These are phyloP conservation scores for Westerdykella ornata DNA, from an alignment of 2,329 filamentous ascomycete species.

Conservation along the genomic window DNA sequence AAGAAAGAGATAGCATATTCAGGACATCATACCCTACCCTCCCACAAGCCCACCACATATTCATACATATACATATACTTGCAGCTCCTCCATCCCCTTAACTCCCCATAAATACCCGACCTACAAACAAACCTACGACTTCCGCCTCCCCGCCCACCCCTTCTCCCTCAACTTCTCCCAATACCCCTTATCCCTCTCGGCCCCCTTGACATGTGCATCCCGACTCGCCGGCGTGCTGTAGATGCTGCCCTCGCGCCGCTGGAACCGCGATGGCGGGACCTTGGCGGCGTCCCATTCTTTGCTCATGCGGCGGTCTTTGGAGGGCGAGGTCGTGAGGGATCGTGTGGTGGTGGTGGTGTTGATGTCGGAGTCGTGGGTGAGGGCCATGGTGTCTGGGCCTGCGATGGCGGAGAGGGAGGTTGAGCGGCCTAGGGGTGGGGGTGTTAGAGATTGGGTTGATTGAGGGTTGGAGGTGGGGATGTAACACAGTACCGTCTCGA, in stretches of 20 bases:
- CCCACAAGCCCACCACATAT: too few relatives aligned
- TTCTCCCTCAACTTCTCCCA: constrained; percentile 49
- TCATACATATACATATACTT: too few relatives aligned
- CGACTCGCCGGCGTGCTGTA: constrained; percentile 59
- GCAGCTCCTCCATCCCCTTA: too few relatives aligned
- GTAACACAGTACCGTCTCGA: neutral
- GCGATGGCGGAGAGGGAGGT: constrained; percentile 6
- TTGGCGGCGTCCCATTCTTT: constrained; percentile 54
- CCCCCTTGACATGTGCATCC: constrained; percentile 55
- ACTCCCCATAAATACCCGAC: too few relatives aligned
- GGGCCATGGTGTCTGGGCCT: constrained; percentile 17
- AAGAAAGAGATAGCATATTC: too few relatives aligned
- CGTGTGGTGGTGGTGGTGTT: neutral
- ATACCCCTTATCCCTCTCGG: constrained; percentile 50
- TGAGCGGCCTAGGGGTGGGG: neutral
- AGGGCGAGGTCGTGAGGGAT: constrained; percentile 9
- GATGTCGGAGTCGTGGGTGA: constrained; percentile 3
- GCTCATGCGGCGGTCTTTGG: constrained; percentile 32
- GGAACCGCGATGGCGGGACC: constrained; percentile 60
- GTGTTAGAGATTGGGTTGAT: constrained; percentile 10
- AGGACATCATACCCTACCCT: too few relatives aligned
- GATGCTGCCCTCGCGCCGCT: constrained; percentile 63
- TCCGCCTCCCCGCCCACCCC: constrained; percentile 13
- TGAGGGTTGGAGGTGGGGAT: constrained; percentile 17
- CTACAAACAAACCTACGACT: too few relatives aligned